A percentile compares a stretch with the other conserved stretches of the same genome.
phyloP scores from a whole-genome alignment of 2,329 filamentous ascomycete species.

The Aureobasidium sp. region DNA sequence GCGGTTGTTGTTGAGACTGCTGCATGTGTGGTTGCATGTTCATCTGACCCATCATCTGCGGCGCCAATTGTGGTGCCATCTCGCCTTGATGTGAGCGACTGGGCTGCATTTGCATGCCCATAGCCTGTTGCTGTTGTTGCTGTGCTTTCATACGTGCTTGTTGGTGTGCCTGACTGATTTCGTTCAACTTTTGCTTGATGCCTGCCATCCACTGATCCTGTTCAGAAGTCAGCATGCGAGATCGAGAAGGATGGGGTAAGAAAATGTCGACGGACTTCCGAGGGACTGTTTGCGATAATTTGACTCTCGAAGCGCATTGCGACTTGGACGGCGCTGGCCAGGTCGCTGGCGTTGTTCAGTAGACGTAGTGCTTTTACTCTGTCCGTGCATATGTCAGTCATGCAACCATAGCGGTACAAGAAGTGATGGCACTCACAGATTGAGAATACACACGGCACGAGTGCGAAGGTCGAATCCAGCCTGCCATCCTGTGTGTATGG shows the following conservation, averaged over 20 bases:
- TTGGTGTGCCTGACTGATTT: slow-evolving; percentile 14
- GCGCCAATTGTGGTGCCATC: slow-evolving; percentile 38
- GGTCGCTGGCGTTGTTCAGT: slow-evolving; percentile 7
- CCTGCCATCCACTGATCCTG: slow-evolving; percentile 17
- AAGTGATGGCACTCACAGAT: slow-evolving; percentile 24
- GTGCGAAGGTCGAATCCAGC: slow-evolving; percentile 25
- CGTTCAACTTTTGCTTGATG: slow-evolving; percentile 18
- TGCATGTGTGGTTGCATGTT: slow-evolving; percentile 25
- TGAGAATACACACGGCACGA: slow-evolving; percentile 26
- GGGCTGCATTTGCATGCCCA: slow-evolving; percentile 29
- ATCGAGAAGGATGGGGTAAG: neutral
- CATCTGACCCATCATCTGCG: slow-evolving; percentile 47
- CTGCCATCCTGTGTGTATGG: slow-evolving; percentile 27
- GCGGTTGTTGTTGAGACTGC: slow-evolving; percentile 20
- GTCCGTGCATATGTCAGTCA: slow-evolving; percentile 9
- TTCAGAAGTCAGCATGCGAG: neutral
- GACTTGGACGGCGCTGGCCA: slow-evolving; percentile 11
- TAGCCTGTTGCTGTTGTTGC: slow-evolving; percentile 15
- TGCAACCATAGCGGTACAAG: neutral
- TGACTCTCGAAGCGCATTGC: slow-evolving; percentile 17
- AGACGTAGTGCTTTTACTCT: slow-evolving; percentile 17
- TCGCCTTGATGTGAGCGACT: slow-evolving; percentile 36
- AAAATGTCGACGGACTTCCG: slow-evolving; percentile 7
- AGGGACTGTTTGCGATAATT: slow-evolving; percentile 8
- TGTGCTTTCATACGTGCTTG: slow-evolving; percentile 13